phyloP scores from a whole-genome alignment of 1,139 yeast genomes.

The Yamadazyma atmosphaerica region DNA sequence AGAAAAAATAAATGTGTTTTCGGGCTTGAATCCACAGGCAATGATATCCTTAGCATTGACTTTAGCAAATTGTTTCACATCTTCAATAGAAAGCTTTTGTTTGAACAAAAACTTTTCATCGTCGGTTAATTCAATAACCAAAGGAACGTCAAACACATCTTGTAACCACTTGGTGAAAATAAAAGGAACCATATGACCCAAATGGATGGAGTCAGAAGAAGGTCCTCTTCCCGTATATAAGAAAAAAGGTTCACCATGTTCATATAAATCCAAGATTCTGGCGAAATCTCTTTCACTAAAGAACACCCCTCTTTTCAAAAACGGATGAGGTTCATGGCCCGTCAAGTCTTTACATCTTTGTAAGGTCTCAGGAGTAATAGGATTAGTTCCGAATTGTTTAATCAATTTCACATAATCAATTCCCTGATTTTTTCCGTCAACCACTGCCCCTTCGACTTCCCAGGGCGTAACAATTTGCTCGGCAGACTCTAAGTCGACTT shows the following conservation, averaged over 20 bases:
- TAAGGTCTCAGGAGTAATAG: constrained; percentile 69
- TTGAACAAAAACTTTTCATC: constrained; percentile 97
- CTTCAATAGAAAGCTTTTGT: constrained; percentile 83
- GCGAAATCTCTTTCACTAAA: constrained; percentile 89
- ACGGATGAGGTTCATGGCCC: constrained; percentile 92
- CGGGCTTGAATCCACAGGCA: constrained; percentile 92
- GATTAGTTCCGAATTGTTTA: constrained; percentile 82
- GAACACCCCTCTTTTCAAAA: constrained; percentile 87
- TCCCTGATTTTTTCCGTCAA: constrained; percentile 84
- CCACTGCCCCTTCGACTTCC: constrained; percentile 99
- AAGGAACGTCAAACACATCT: constrained; percentile 96
- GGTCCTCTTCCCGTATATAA: constrained; percentile 99
- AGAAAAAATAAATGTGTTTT: constrained; percentile 91
- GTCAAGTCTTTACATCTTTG: constrained; percentile 77
- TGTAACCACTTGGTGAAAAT: constrained; percentile 97
- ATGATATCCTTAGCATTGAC: constrained; percentile 93
- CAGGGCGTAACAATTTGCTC: constrained; percentile 91
- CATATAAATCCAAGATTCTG: constrained; percentile 81
- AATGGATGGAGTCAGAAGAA: constrained; percentile 89
- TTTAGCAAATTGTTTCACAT: constrained; percentile 74
- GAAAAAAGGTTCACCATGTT: constrained; percentile 93
- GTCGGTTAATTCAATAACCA: constrained; percentile 93
- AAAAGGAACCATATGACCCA: constrained; percentile 97
- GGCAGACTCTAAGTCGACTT: constrained; percentile 28
- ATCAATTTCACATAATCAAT: constrained; percentile 90